Conservation (phyloP, 2,329 filamentous ascomycete genomes). For the Clonostachys byssicola region DNA sequence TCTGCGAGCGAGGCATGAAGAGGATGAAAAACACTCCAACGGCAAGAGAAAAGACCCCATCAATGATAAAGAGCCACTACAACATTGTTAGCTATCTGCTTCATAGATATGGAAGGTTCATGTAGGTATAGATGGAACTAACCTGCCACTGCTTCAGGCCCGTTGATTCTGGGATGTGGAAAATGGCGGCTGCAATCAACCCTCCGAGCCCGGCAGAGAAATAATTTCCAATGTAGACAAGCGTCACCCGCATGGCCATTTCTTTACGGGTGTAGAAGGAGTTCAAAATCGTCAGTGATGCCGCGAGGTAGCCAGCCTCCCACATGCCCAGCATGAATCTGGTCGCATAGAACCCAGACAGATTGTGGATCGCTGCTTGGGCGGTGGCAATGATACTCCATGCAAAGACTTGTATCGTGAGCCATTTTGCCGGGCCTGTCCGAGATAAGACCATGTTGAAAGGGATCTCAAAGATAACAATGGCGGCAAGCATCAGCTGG, state of each 20-base stretch:
- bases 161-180: slow-evolving; percentile 1
- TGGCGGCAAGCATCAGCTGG: slow-evolving; percentile 43
- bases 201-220: slow-evolving; percentile 3
- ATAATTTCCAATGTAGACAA: slow-evolving; percentile 27
- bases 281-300: slow-evolving; percentile 36
- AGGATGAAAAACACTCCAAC: slow-evolving; percentile 5
- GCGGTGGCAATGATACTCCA: slow-evolving; percentile 51
- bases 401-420: slow-evolving; percentile 46
- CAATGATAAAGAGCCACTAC: slow-evolving; percentile 6
- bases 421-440: slow-evolving; percentile 38
- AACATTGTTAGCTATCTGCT: background rate
- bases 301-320: slow-evolving; percentile 49
- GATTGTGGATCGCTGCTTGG: slow-evolving; percentile 43
- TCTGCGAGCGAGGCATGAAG: background rate
- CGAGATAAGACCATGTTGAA: slow-evolving; percentile 27
- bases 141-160: slow-evolving; percentile 3
- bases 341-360: slow-evolving; percentile 40
- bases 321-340: slow-evolving; percentile 46
- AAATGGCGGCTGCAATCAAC: slow-evolving; percentile 5
- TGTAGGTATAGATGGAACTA: background rate
- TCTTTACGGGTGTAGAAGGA: slow-evolving; percentile 43
- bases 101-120: too few relatives aligned
- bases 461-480: slow-evolving; percentile 37
- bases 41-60: slow-evolving; percentile 4
- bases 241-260: slow-evolving; percentile 36